A percentile compares a stretch with the other conserved stretches of the same genome.
Conservation (phyloP, 1,284 basidiomycete species). For the Phlebopus sp. region DNA sequence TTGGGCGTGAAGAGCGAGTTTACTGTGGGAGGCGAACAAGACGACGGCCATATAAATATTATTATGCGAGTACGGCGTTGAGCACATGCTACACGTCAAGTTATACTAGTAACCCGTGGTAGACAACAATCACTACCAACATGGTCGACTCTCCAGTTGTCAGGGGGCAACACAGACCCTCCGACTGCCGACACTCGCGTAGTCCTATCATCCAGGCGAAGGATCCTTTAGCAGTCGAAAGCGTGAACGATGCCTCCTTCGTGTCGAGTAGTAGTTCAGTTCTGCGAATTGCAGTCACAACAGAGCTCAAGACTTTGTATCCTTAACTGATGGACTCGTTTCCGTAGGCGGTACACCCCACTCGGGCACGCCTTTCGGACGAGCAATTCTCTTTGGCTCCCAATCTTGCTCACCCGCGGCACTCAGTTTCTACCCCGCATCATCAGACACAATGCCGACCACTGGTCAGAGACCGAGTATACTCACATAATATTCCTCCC, state of each 20-base stretch:
- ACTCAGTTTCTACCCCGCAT: slow-evolving; percentile 56
- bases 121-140: no score
- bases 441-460: neutral
- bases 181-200: no score
- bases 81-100: neutral
- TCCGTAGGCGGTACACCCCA: slow-evolving; percentile 82
- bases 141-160: no score
- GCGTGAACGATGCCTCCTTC: neutral
- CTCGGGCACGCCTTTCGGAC: slow-evolving; percentile 82
- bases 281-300: neutral
- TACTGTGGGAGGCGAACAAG: neutral
- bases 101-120: neutral
- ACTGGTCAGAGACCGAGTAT: neutral
- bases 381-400: slow-evolving; percentile 83
- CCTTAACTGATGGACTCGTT: slow-evolving; percentile 30
- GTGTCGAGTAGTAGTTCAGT: neutral
- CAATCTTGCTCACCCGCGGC: slow-evolving; percentile 67
- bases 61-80: neutral
- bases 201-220: no score
- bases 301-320: neutral
- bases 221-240: no score
- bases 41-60: neutral
- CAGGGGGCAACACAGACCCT: no score
- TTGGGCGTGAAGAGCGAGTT: neutral
- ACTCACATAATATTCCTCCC: slow-evolving; percentile 95